Percentiles rank a stretch among this genome's conserved stretches.
These are phyloP conservation scores for Plectosphaerella plurivora DNA, from an alignment of 2,329 filamentous ascomycete species.

Conservation along the genomic window DNA sequence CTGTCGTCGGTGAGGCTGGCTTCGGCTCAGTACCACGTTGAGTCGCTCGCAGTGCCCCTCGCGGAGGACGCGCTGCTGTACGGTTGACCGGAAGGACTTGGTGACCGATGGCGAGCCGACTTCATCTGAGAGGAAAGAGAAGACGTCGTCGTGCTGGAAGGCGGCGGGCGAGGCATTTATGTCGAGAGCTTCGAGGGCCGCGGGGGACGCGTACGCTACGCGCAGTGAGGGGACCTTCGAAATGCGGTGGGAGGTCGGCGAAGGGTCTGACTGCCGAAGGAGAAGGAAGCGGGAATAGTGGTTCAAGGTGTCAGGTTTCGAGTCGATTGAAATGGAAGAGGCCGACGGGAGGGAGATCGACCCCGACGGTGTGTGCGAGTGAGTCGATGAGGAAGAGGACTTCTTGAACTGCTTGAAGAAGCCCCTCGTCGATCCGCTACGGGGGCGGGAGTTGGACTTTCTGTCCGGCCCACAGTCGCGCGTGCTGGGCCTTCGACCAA, in stretches of 20 bases:
- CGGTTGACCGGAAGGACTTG: constrained; percentile 37
- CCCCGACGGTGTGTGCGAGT: constrained; percentile 4
- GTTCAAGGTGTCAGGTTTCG: background rate
- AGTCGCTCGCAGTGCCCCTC: constrained; percentile 30
- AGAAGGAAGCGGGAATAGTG: background rate
- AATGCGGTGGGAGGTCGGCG: background rate
- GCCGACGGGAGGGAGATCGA: constrained; percentile 1
- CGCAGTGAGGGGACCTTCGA: constrained; percentile 18
- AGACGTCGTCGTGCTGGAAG: constrained; percentile 44
- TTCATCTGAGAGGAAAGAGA: constrained; percentile 47
- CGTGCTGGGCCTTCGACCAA: constrained; percentile 4
- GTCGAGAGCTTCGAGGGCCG: constrained; percentile 41
- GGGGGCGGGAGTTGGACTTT: constrained; percentile 8
- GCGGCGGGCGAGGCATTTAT: constrained; percentile 24
- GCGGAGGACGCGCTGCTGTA: constrained; percentile 31
- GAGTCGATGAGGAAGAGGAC: background rate
- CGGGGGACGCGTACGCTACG: constrained; percentile 41
- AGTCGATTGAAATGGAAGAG: background rate
- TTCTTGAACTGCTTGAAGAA: constrained; percentile 30
- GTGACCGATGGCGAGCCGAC: constrained; percentile 36
- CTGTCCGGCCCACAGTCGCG: constrained; percentile 8
- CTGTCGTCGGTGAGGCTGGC: constrained; percentile 8
- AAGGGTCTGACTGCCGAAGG: background rate
- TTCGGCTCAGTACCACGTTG: constrained; percentile 15
- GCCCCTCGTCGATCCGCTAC: constrained; percentile 15